Evolutionary conservation across 495 filamentous ascomycete species (phyloP).

Genomic region (Penicillium odoratum): DNA sequence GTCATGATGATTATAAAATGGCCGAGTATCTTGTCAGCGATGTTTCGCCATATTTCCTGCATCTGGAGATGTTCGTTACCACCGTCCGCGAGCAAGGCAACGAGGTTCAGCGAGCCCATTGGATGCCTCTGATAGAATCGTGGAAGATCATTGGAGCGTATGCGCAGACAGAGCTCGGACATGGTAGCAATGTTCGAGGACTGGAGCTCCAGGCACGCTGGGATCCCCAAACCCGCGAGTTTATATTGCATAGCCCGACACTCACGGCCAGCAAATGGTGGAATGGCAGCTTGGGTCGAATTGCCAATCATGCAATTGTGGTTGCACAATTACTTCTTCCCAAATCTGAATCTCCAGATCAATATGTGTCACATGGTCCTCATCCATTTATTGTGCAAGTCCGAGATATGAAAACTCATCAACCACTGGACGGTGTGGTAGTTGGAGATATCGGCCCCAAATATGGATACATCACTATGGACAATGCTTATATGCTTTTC

Average conservation of each 20-base stretch:
- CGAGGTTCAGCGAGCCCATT: slow-evolving; percentile 42
- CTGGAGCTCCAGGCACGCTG: slow-evolving; percentile 47
- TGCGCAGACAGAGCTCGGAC: slow-evolving; percentile 49
- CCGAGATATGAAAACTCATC: slow-evolving; percentile 43
- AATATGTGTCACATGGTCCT: slow-evolving; percentile 40
- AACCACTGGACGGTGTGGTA: slow-evolving; percentile 42
- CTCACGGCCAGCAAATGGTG: slow-evolving; percentile 53
- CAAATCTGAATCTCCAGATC: slow-evolving; percentile 11
- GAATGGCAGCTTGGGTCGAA: slow-evolving; percentile 49
- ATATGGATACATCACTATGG: slow-evolving; percentile 48
- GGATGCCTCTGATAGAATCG: slow-evolving; percentile 44
- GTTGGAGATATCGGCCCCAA: slow-evolving; percentile 53
- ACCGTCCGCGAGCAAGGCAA: slow-evolving; percentile 48
- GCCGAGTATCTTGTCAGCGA: slow-evolving; percentile 46
- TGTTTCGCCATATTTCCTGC: slow-evolving; percentile 45
- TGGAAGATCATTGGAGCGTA: slow-evolving; percentile 49
- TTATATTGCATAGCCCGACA: slow-evolving; percentile 47
- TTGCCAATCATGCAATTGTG: slow-evolving; percentile 46
- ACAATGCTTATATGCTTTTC: slow-evolving; percentile 55
- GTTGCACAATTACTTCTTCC: slow-evolving; percentile 49
- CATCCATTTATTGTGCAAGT: slow-evolving; percentile 53
- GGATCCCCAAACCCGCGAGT: slow-evolving; percentile 41
- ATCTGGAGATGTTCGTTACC: slow-evolving; percentile 34
- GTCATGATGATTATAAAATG: slow-evolving; percentile 43
- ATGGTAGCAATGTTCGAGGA: slow-evolving; percentile 50